These are phyloP conservation scores for Pichia sp. DNA, from an alignment of 1,139 yeast genomes.

Conservation along the genomic window DNA sequence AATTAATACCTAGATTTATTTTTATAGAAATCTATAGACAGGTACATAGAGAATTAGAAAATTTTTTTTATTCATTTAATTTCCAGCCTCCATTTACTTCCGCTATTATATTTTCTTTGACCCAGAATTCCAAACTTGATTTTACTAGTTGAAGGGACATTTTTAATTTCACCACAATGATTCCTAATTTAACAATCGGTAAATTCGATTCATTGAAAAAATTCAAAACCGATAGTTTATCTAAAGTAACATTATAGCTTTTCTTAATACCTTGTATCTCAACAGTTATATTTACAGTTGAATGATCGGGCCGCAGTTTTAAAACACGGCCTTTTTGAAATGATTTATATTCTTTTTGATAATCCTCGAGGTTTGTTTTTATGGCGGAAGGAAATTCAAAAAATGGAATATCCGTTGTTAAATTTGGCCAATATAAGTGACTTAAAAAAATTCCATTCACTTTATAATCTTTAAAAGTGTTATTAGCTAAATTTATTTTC, in stretches of 20 bases:
- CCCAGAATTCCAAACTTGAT: conserved; percentile 52
- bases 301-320: conserved; percentile 52
- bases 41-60: too few species aligned
- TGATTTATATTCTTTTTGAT: conserved; percentile 34
- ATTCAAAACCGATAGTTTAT: conserved; percentile 59
- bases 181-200: conserved; percentile 24
- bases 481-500: conserved; percentile 13
- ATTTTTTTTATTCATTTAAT: conserved; percentile 15
- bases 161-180: conserved; percentile 28
- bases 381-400: conserved; percentile 45
- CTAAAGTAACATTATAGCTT: conserved; percentile 54
- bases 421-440: conserved; percentile 45
- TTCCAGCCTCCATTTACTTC: conserved; percentile 16
- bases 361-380: conserved; percentile 36
- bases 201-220: conserved; percentile 22
- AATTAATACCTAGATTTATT: conserved; percentile 4
- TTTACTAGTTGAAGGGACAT: conserved; percentile 37
- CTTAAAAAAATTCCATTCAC: conserved; percentile 38
- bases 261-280: conserved; percentile 40
- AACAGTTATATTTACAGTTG: conserved; percentile 56
- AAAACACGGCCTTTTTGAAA: conserved; percentile 55
- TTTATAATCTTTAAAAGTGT: neutral
- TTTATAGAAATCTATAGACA: neutral
- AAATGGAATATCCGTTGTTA: conserved; percentile 29
- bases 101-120: conserved; percentile 40